These are phyloP conservation scores for Lipomyces kockii DNA, from an alignment of 805 yeast genomes.

Conservation along the genomic window DNA sequence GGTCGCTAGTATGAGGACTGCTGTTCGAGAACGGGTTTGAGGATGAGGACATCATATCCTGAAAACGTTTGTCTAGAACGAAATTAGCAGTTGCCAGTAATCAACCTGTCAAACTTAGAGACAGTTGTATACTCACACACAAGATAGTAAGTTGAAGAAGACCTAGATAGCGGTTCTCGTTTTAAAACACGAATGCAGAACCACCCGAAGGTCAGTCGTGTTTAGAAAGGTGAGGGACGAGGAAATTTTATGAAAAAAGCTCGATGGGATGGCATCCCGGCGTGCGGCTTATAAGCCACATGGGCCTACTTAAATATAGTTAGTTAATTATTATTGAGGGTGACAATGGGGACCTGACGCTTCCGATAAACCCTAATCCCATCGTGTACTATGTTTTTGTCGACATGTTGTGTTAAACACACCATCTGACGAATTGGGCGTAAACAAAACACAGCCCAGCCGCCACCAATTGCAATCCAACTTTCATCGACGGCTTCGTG, in stretches of 20 bases:
- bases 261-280: background rate
- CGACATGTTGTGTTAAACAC: no score
- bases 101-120: background rate
- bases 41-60: conserved; percentile 4
- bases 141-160: background rate
- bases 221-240: background rate
- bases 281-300: background rate
- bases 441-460: background rate
- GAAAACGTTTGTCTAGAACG: background rate
- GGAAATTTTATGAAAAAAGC: no score
- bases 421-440: background rate
- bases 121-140: background rate
- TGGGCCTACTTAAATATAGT: no score
- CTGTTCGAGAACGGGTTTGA: background rate
- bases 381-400: no score
- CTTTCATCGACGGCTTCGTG: background rate
- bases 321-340: no score
- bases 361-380: no score
- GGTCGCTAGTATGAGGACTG: background rate
- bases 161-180: conserved; percentile 36
- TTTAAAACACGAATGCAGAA: conserved; percentile 40
- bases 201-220: conserved; percentile 40
- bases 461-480: background rate
- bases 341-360: no score
- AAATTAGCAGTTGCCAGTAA: background rate